These are phyloP conservation scores for Phyllosticta ampelicida DNA, from an alignment of 2,329 filamentous ascomycete species.

Conservation along the genomic window DNA sequence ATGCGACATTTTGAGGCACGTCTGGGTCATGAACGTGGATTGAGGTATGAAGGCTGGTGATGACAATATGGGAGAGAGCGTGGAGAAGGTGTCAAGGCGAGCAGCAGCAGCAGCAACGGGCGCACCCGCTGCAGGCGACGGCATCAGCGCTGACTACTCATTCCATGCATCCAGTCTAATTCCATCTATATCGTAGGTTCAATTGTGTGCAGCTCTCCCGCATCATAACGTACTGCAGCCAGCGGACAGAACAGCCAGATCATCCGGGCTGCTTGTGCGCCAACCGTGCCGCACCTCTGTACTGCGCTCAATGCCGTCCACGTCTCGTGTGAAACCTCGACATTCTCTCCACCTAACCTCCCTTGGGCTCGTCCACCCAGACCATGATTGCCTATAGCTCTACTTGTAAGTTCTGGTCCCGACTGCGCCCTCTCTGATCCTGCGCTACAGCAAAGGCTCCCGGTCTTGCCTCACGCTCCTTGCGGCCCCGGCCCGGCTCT, in stretches of 20 bases:
- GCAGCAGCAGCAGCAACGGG: neutral
- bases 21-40: neutral
- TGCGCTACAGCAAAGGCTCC: too few species aligned
- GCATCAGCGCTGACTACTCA: neutral
- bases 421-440: too few species aligned
- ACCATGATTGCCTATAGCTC: slow-evolving; percentile 25
- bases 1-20: neutral
- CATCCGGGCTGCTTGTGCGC: slow-evolving; percentile 1
- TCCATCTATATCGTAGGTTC: neutral
- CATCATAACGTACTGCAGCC: neutral
- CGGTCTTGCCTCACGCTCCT: neutral
- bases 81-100: neutral
- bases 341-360: slow-evolving; percentile 1
- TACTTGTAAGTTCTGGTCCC: slow-evolving; percentile 21
- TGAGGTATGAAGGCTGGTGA: neutral
- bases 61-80: neutral
- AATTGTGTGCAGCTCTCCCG: neutral
- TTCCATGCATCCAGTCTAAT: neutral
- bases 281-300: neutral
- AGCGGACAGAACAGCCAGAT: slow-evolving; percentile 1
- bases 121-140: neutral
- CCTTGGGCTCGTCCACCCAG: neutral
- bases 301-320: slow-evolving; percentile 2
- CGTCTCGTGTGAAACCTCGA: slow-evolving; percentile 8
- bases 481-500: neutral